Base-by-base conservation (phyloP, 805 yeast genomes). In the Yarrowia divulgata region DNA sequence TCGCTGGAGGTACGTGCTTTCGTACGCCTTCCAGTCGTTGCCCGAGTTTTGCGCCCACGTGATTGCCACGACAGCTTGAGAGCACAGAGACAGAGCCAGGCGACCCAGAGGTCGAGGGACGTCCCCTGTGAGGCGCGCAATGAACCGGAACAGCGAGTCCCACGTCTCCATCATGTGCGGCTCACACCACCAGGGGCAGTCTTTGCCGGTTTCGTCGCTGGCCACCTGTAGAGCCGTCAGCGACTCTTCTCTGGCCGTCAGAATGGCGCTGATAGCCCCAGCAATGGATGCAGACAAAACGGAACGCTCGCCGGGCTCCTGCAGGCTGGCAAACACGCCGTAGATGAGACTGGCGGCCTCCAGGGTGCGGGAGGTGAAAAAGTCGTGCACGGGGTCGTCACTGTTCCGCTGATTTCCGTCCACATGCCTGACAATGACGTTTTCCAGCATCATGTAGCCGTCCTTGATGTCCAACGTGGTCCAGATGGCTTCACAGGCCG, bases 1-100 rank as follows among this genome's bases (percentile, higher is more conserved):
- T 66, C 78, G 75, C 13, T 77, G 76, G 9, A 69, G 70, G 55
- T 76, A 79, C 34, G 50, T 58, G 52, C 35, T 60, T 45, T 60
- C 64, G 39, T 57, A 57, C 7, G 39, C 49, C n/a, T n/a, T 14
- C 52, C 42, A 60, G 42, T 57, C 64, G 40, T 57, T 29, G 23
- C 64, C 64, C 16, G 48, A 43, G 34, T 43, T 35, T n/a, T 34
- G 29, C 3, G 64, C 52, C 66, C 66, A 60, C 8, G 35, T 18
- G 42, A 60, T 60, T 7, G 52, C 66, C 29, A 13, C 52, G 13
- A 42, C 50, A 5, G 66, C 45, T 34, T 60, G 66, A 18, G 23
- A 8, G 14, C 66, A 60, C 43, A 60, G 52, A 10, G 43, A 37
- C n/a, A 10, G 23, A 1, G 66, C 66, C 29, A 60, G 66, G 3